These are phyloP conservation scores for Microstroma glucosiphilum DNA, from an alignment of 1,284 basidiomycete species.

Conservation along the genomic window DNA sequence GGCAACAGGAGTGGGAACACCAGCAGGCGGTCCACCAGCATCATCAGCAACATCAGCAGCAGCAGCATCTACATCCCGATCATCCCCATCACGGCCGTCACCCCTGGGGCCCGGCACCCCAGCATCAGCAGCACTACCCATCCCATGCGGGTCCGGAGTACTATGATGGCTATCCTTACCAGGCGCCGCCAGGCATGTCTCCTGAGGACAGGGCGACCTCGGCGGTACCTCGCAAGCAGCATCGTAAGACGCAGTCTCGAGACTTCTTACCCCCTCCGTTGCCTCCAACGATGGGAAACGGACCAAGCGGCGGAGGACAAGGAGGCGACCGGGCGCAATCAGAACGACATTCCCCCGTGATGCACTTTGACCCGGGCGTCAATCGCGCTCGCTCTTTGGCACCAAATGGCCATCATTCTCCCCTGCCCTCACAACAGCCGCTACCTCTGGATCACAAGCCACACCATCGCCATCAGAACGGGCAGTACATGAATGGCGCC, in stretches of 20 bases:
- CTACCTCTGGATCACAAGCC: neutral
- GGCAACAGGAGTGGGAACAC: conserved; percentile 10
- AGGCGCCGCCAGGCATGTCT: neutral
- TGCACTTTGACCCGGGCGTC: neutral
- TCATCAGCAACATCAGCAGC: neutral
- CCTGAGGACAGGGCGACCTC: neutral
- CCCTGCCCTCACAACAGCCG: neutral
- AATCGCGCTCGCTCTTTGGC: neutral
- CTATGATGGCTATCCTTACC: conserved; percentile 1
- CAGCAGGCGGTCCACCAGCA: conserved; percentile 14
- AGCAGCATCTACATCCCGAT: neutral
- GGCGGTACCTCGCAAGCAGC: neutral
- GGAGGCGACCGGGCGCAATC: neutral
- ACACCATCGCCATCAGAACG: neutral
- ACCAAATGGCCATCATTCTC: neutral
- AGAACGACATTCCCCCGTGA: neutral
- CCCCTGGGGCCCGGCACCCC: neutral
- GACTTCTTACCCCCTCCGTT: conserved; percentile 4
- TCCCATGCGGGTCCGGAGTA: neutral
- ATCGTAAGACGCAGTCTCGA: neutral
- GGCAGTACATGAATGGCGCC: neutral
- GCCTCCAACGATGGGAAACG: neutral
- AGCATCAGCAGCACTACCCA: neutral
- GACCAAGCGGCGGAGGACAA: neutral
- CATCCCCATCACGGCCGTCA: neutral